Evolutionary conservation across 139 green algal genomes (phyloP), one percentile per base, ranked within the genome.

Genomic region (Chlorella ohadii): DNA sequence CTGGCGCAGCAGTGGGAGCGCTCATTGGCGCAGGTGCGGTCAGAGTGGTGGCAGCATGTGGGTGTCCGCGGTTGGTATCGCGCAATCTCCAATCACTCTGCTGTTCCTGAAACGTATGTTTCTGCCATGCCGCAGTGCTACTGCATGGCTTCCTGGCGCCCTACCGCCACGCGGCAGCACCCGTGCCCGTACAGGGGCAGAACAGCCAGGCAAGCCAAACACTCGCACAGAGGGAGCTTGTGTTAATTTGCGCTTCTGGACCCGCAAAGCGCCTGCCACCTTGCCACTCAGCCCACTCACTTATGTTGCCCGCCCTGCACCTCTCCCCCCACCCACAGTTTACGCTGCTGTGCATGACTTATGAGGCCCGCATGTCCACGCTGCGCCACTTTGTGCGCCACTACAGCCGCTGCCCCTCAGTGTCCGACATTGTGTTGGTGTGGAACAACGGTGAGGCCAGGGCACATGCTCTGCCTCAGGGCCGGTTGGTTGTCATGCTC

Each of bases 391-490:
- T 89, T 72, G 66, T 92, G 23, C 33, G 33, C 3, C 85, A 92
- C 84, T 93, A 93, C 86, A 76, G 38, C 13, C 84, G 83, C 44
- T 93, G 90, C 72, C 27, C 84, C 36, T 90, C 86, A 4, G 90
- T 92, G 55, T 67, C 51, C 1, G 81, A 90, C n/a, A 87, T 93
- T 25, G 73, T 93, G 59, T 78, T 93, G 22, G 86, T 92, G 34
- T 91, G 85, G 85, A 91, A 91, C 85, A 88, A 88, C 25, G 85
- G 88, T 76, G 44, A 36, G 51, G 51, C 51, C 9, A 9, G 9
- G 44, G 44, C 7, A 51, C 44, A 51, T 6, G n/a, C n/a, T 9
- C 44, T 16, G 44, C 44, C 6, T 9, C 9, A 9, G 44, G 44
- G 44, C 7, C 44, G 44, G 44, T 51, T 16, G 44, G 44, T 13